Percentiles rank a stretch among this genome's conserved stretches.
These are phyloP conservation scores for Fusarium sp. DNA, from an alignment of 2,329 filamentous ascomycete species.

Conservation along the genomic window DNA sequence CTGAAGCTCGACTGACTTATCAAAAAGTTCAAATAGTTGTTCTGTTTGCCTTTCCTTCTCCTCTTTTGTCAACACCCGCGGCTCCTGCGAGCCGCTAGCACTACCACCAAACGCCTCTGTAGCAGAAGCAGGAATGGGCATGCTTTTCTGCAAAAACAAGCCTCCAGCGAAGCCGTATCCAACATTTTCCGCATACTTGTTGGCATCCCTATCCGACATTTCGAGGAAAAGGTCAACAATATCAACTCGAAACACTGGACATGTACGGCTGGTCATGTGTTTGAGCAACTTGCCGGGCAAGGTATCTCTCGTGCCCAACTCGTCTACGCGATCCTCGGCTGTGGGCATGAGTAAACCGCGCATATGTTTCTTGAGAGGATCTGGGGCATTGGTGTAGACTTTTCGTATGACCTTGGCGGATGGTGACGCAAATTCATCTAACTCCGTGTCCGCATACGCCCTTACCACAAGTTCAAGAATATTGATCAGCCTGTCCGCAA, in stretches of 20 bases:
- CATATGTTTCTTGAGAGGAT: slow-evolving; percentile 70
- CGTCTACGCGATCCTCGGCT: slow-evolving; percentile 78
- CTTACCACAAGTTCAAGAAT: slow-evolving; percentile 77
- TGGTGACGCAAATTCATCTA: slow-evolving; percentile 79
- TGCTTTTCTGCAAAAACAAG: slow-evolving; percentile 86
- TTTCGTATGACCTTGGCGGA: slow-evolving; percentile 80
- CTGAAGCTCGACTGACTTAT: slow-evolving; percentile 67
- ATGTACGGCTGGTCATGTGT: slow-evolving; percentile 79
- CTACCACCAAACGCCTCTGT: slow-evolving; percentile 59
- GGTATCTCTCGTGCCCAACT: slow-evolving; percentile 80
- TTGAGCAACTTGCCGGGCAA: slow-evolving; percentile 82
- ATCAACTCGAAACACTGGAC: slow-evolving; percentile 78
- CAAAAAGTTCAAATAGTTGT: slow-evolving; percentile 88
- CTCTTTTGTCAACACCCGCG: slow-evolving; percentile 85
- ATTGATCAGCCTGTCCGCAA: slow-evolving; percentile 74
- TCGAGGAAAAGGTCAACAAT: slow-evolving; percentile 88
- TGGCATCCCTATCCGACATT: slow-evolving; percentile 83
- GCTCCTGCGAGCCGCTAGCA: slow-evolving; percentile 49
- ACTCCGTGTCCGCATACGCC: slow-evolving; percentile 73
- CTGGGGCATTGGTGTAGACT: slow-evolving; percentile 77
- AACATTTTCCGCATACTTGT: slow-evolving; percentile 87
- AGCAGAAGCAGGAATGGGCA: slow-evolving; percentile 78
- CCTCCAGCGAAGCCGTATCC: slow-evolving; percentile 95
- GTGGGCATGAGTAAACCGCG: slow-evolving; percentile 79
- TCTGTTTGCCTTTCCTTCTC: slow-evolving; percentile 96